Conservation (phyloP, 495 filamentous ascomycete species). For the Penicillium alfredii region DNA sequence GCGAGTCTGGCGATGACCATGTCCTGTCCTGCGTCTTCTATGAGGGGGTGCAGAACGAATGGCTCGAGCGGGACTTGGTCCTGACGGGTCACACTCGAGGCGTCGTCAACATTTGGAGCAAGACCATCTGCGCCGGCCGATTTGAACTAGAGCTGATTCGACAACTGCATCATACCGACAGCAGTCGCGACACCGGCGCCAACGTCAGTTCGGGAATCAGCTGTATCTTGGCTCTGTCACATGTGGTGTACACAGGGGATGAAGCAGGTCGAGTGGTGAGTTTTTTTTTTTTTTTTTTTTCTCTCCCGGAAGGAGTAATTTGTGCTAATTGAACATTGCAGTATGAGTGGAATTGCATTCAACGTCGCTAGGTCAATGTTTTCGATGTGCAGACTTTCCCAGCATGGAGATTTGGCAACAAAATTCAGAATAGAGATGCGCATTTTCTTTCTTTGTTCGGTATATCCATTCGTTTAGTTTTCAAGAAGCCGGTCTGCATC, state of each 20-base stretch:
- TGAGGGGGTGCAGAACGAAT: constrained; percentile 86
- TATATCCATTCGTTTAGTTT: no score
- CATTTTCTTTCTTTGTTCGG: neutral
- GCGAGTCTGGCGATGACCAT: constrained; percentile 62
- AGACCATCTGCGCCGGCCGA: constrained; percentile 41
- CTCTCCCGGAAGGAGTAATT: no score
- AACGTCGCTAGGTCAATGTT: constrained; percentile 36
- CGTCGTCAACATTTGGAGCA: constrained; percentile 71
- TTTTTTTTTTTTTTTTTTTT: constrained; percentile 9
- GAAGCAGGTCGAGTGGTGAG: constrained; percentile 77
- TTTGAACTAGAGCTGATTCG: constrained; percentile 63
- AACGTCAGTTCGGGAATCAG: constrained; percentile 82
- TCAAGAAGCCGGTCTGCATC: no score
- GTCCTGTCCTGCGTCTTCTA: constrained; percentile 85
- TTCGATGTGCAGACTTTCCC: no score
- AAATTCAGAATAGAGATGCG: no score
- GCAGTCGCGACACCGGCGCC: constrained; percentile 60
- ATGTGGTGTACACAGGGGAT: constrained; percentile 87
- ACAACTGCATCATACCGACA: constrained; percentile 76
- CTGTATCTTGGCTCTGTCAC: constrained; percentile 76
- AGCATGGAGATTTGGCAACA: no score
- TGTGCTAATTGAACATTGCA: constrained; percentile 24
- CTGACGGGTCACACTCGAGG: constrained; percentile 85
- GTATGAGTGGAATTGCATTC: constrained; percentile 90
- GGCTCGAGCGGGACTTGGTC: constrained; percentile 78